Evolutionary conservation across 768 basidiomycete genomes (phyloP).

Genomic region (Mycena galericulata): DNA sequence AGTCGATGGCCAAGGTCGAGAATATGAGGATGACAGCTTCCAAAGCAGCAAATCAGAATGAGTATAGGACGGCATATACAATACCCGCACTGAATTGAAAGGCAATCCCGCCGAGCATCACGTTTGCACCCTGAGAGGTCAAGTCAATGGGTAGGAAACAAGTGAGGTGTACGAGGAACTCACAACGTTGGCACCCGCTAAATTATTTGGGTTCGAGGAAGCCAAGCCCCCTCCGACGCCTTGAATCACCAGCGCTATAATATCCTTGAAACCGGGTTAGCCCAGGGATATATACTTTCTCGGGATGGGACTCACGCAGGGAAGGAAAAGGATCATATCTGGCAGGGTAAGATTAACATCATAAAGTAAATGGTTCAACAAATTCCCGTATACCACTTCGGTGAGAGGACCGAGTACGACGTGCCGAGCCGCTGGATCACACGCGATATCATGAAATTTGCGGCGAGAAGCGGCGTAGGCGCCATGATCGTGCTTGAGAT

Average conservation of each 20-base stretch:
- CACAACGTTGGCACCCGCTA: slow-evolving; percentile 7
- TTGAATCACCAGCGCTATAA: slow-evolving; percentile 24
- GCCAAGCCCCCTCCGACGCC: slow-evolving; percentile 24
- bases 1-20: slow-evolving; percentile 56
- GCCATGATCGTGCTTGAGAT: slow-evolving; percentile 60
- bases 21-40: slow-evolving; percentile 59
- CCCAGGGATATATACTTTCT: too few species aligned
- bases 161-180: too few species aligned
- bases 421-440: slow-evolving; percentile 58
- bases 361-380: slow-evolving; percentile 9
- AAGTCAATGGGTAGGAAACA: too few species aligned
- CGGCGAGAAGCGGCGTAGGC: slow-evolving; percentile 69
- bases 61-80: neutral
- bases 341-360: slow-evolving; percentile 14
- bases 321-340: slow-evolving; percentile 56
- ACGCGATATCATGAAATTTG: slow-evolving; percentile 62
- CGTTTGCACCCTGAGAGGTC: slow-evolving; percentile 6
- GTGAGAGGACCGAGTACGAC: slow-evolving; percentile 61
- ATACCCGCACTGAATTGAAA: slow-evolving; percentile 62
- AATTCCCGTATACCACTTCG: slow-evolving; percentile 51
- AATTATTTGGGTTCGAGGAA: neutral
- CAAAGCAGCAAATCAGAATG: slow-evolving; percentile 48
- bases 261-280: neutral
- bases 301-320: slow-evolving; percentile 42
- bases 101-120: slow-evolving; percentile 72